These are phyloP conservation scores for Apocynum venetum DNA, from an alignment of 257 asterid species.

Conservation along the genomic window DNA sequence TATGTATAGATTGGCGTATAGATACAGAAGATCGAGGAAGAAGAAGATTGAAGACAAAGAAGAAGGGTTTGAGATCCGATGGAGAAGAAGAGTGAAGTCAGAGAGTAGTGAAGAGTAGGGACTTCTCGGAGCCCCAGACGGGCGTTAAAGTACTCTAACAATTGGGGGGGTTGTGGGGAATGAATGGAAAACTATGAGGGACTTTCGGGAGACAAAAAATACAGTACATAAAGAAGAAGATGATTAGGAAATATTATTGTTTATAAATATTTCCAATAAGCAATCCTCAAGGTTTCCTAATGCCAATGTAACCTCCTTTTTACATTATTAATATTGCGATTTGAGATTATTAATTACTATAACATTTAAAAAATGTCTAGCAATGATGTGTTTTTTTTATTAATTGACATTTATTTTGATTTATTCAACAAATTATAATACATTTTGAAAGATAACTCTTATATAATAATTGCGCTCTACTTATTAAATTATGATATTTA, in stretches of 20 bases:
- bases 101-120: not conserved
- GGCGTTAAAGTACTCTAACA: not conserved
- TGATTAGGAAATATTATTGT: not conserved
- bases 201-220: not conserved
- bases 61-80: slow-evolving; percentile 15
- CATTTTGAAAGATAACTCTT: too few species aligned
- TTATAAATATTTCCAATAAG: not conserved
- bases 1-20: not conserved
- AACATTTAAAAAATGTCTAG: too few species aligned
- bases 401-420: too few species aligned
- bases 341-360: too few species aligned
- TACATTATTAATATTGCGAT: too few species aligned
- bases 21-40: not conserved
- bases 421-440: too few species aligned
- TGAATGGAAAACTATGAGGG: not conserved
- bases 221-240: not conserved
- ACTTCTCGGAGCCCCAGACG: not conserved
- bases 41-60: not conserved
- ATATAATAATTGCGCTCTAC: too few species aligned
- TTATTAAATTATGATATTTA: too few species aligned
- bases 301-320: too few species aligned
- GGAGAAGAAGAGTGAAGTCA: not conserved
- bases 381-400: too few species aligned
- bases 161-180: not conserved
- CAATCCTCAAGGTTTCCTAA: not conserved